Evolutionary conservation across 495 filamentous ascomycete genomes (phyloP).

Genomic region (Glutinoglossum americanum): DNA sequence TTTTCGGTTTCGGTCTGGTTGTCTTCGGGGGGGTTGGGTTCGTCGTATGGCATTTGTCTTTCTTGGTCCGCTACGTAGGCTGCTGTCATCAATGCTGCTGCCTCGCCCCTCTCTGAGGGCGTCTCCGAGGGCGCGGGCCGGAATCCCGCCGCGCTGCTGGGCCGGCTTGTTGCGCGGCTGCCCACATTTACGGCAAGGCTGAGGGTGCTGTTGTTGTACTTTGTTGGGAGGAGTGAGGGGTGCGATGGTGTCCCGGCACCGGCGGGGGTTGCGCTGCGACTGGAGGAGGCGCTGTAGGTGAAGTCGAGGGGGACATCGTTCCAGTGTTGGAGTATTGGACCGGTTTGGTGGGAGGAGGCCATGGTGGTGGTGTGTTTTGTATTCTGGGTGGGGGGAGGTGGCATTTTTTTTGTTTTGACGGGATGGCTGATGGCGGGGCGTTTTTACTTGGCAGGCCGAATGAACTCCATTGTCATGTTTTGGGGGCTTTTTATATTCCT

Average conservation of each 20-base stretch:
- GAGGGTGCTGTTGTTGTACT: neutral
- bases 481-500: too few relatives aligned
- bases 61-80: too few relatives aligned
- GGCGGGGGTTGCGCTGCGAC: neutral
- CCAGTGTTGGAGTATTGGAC: neutral
- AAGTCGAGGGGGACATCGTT: conserved; percentile 1
- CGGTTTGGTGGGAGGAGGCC: neutral
- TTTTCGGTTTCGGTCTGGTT: too few relatives aligned
- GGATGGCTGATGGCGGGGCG: too few relatives aligned
- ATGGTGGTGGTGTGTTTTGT: neutral
- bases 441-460: too few relatives aligned
- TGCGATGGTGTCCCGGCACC: neutral
- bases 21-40: neutral
- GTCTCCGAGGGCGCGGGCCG: neutral
- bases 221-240: neutral
- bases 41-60: too few relatives aligned
- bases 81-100: too few relatives aligned
- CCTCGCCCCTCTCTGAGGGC: neutral
- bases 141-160: neutral
- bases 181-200: neutral
- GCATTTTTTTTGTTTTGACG: too few relatives aligned
- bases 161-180: neutral
- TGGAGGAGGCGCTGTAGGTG: neutral
- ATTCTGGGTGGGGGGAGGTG: too few relatives aligned
- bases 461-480: too few relatives aligned